Conservation (phyloP, 2,329 filamentous ascomycete genomes). For the Aspergillus cejpii region DNA sequence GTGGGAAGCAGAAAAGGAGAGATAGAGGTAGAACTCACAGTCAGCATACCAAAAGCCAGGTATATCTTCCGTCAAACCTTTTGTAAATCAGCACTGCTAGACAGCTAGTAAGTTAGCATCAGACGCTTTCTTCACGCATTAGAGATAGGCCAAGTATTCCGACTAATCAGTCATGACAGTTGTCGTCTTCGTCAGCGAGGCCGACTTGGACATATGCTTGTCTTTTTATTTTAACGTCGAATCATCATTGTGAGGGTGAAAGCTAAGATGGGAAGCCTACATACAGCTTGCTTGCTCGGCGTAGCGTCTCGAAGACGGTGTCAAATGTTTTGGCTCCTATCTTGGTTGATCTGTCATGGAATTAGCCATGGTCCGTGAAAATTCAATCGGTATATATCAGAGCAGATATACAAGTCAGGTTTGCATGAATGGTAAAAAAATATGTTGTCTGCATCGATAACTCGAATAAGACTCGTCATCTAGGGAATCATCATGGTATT, state of each 20-base stretch:
- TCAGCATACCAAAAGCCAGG: conserved; percentile 4
- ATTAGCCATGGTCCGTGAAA: neutral
- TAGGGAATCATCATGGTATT: conserved; percentile 48
- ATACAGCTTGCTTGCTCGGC: conserved; percentile 18
- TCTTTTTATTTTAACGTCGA: conserved; percentile 71
- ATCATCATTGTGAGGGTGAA: conserved; percentile 62
- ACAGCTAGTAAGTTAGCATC: conserved; percentile 25
- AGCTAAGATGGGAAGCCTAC: conserved; percentile 20
- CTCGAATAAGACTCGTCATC: conserved; percentile 62
- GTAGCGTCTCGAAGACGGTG: too few relatives aligned
- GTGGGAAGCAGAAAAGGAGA: conserved; percentile 8
- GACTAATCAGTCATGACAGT: conserved; percentile 46
- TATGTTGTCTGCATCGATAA: conserved; percentile 56
- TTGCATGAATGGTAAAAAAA: conserved; percentile 56
- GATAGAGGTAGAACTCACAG: conserved; percentile 16
- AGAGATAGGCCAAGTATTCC: conserved; percentile 16
- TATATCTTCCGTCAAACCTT: too few relatives aligned
- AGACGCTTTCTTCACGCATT: conserved; percentile 15
- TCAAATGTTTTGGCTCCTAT: too few relatives aligned
- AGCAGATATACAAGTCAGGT: conserved; percentile 37
- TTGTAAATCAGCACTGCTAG: too few relatives aligned
- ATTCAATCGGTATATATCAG: conserved; percentile 7
- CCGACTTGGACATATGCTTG: conserved; percentile 95
- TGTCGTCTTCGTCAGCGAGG: conserved; percentile 46
- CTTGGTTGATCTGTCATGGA: neutral